Base-by-base conservation (phyloP, 2,329 filamentous ascomycete genomes). In the Fusarium heterosporum region DNA sequence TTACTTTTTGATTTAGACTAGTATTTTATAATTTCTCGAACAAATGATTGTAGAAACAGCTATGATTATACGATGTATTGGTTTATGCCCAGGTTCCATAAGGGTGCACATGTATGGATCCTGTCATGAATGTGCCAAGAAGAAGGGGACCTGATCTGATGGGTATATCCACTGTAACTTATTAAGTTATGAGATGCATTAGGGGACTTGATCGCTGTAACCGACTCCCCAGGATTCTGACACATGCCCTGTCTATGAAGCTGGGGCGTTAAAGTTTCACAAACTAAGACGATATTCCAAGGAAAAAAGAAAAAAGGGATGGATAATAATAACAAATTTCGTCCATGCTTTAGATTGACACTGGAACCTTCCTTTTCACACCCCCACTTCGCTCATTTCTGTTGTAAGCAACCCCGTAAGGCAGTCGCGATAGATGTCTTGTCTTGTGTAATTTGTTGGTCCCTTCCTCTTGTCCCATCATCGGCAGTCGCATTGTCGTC, bases 351-450 rank as follows among this genome's bases (percentile, higher is more conserved):
- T 46, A 17, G 28, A 51, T 41, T 9, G 42, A 55, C 50, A 54
- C 65, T 68, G 64, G 65, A 68, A 68, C 64, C 61, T 68, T 69
- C 66, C 52, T 64, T 66, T 61, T 43, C 29, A 17, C 16, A 17
- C 46, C 59, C 49, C 60, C 64, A 59, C 45, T 68, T 52, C 22
- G 25, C 42, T 25, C 19, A 22, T 32, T 34, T 43, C 30, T 36
- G 26, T 30, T 50, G n/a, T 39, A 52, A 32, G 40, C 22, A 22
- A 29, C 56, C 57, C 39, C 53, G 45, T 43, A 36, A 60, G 45
- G 45, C 58, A 61, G 46, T 45, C 57, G 45, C 39, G 45, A 32
- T 28, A 38, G 49, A 36, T 57, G 22, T 41, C 26, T 41, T 12
- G n/a, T 36, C 36, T 34, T 34, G 32, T 36, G 34, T n/a, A 36